Evolutionary conservation across 306 rosid species (phyloP), one percentile per base, ranked within the genome.

Genomic region (Corylus avellana): DNA sequence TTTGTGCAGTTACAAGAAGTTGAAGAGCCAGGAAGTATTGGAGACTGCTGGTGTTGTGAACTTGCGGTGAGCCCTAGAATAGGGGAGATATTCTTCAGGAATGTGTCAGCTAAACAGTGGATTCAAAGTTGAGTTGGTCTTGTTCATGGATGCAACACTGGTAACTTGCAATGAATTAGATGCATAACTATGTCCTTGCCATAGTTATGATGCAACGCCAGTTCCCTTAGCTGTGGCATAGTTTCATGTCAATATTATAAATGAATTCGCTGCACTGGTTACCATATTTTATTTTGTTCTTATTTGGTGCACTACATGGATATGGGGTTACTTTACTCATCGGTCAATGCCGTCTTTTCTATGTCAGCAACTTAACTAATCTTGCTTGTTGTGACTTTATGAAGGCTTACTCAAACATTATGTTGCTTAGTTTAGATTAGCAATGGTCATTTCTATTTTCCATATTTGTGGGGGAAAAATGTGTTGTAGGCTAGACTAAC

Each of bases 71-170:
- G 44, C 46, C 46, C 46, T 35, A 2, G 20, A 14, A 32, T 11
- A 63, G 44, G 70, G 46, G 39, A 32, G 39, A 63, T 32, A 63
- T 63, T 29, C 44, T 63, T 7, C 17, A 2, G 70, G 18, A 63
- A 63, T 63, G 46, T 32, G 46, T 63, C 20, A 5, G 20, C 46
- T 13, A 32, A 63, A 35, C 12, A 7, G 70, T 63, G 17, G 70
- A 63, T 32, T 63, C 20, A 12, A 35, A 63, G 70, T 63, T 63
- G 70, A 63, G 70, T 32, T 63, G 70, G 46, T 29, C 70, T 62
- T 32, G 42, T 62, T 16, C 69, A 13, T 62, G 44, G 46, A 29
- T 62, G 17, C 18, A 27, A 62, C 17, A 4, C 42, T 62, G 44
- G 69, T n/a, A 62, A 13, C 18, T 29, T 62, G 69, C 44, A 5